Percentiles rank a stretch among this genome's conserved stretches.
These are phyloP conservation scores for Paecilomyces fulvus DNA, from an alignment of 2,329 filamentous ascomycete genomes.

Conservation along the genomic window DNA sequence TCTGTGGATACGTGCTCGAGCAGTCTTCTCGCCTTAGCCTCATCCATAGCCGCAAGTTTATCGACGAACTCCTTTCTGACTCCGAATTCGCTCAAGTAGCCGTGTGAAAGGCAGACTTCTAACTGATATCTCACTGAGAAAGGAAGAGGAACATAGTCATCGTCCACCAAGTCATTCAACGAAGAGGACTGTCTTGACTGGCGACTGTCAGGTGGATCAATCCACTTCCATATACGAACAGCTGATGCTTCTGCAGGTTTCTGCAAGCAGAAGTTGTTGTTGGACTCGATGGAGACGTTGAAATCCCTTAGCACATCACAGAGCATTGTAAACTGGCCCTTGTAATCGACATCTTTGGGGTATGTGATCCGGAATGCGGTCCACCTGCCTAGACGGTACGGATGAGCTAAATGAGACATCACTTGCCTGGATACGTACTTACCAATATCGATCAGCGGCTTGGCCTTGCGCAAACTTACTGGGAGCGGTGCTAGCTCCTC, in stretches of 20 bases:
- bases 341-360: conserved; percentile 17
- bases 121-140: conserved; percentile 81
- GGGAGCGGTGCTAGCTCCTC: conserved; percentile 25
- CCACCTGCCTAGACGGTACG: conserved; percentile 47
- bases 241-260: conserved; percentile 3
- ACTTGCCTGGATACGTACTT: conserved; percentile 11
- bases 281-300: conserved; percentile 51
- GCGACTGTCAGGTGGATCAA: conserved; percentile 23
- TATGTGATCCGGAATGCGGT: conserved; percentile 50
- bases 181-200: conserved; percentile 17
- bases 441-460: conserved; percentile 53
- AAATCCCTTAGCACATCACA: conserved; percentile 57
- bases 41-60: conserved; percentile 46
- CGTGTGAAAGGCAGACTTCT: conserved; percentile 83
- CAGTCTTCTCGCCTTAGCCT: conserved; percentile 51
- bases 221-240: conserved; percentile 30
- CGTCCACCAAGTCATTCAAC: conserved; percentile 25
- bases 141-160: conserved; percentile 40
- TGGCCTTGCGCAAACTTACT: conserved; percentile 40
- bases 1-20: conserved; percentile 67
- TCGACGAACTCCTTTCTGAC: conserved; percentile 60
- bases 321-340: conserved; percentile 36
- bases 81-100: conserved; percentile 66
- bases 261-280: conserved; percentile 26
- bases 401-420: background rate